A percentile compares a stretch with the other conserved stretches of the same genome.
Conservation (phyloP, 1,284 basidiomycete species). For the Pyrrhoderma lamaoense region DNA sequence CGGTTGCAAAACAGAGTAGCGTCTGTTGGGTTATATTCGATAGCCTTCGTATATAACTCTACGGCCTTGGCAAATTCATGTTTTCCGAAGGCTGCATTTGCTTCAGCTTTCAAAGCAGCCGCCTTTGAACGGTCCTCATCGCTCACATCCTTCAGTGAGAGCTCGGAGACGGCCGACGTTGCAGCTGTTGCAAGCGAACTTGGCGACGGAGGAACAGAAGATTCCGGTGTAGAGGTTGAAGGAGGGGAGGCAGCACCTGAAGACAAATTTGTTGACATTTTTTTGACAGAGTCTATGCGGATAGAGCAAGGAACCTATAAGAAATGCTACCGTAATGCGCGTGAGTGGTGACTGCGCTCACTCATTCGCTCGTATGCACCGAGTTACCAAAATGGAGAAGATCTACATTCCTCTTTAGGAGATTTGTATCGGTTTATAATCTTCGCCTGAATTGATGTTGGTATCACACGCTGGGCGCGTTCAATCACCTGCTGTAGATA, state of each 20-base stretch:
- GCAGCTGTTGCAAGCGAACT: slow-evolving; percentile 21
- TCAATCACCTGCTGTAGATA: no score
- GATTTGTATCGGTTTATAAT: no score
- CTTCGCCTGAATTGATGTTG: no score
- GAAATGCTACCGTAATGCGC: no score
- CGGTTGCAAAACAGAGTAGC: slow-evolving; percentile 77
- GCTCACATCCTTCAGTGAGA: slow-evolving; percentile 50
- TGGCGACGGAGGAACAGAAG: slow-evolving; percentile 4
- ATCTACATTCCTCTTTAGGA: no score
- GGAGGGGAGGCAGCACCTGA: not conserved
- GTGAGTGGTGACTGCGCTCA: no score
- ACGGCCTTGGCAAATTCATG: slow-evolving; percentile 61
- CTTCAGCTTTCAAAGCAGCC: slow-evolving; percentile 66
- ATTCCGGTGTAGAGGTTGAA: not conserved
- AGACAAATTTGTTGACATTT: no score
- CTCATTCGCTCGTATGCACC: no score
- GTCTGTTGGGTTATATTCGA: slow-evolving; percentile 72
- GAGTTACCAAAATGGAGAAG: no score
- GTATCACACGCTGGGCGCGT: no score
- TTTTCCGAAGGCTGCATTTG: slow-evolving; percentile 76
- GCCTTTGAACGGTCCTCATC: slow-evolving; percentile 66
- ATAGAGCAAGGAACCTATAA: no score
- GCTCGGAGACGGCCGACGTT: slow-evolving; percentile 45
- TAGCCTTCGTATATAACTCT: slow-evolving; percentile 68
- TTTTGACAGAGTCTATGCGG: no score